Conservation (phyloP, 495 filamentous ascomycete species). For the Saxophila tyrrhenica region DNA sequence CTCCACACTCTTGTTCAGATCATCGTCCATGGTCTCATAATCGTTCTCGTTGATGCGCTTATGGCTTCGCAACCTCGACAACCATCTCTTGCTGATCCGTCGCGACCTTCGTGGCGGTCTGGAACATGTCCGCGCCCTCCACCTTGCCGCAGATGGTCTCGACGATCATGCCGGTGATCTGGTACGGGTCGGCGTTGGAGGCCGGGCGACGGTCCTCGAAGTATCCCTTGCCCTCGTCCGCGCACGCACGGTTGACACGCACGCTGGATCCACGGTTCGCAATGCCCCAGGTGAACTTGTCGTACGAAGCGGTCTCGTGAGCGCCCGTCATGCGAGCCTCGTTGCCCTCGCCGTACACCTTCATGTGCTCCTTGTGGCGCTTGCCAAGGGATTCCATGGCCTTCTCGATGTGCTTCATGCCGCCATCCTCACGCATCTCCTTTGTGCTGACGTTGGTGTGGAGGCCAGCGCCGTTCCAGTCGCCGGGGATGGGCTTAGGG, state of each 20-base stretch:
- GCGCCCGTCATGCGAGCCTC: slow-evolving; percentile 79
- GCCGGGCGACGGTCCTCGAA: slow-evolving; percentile 95
- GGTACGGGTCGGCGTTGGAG: slow-evolving; percentile 93
- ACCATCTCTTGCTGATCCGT: slow-evolving; percentile 17
- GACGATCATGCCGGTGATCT: slow-evolving; percentile 87
- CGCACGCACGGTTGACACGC: slow-evolving; percentile 82
- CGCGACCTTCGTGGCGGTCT: slow-evolving; percentile 18
- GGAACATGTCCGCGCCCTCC: slow-evolving; percentile 29
- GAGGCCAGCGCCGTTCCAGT: slow-evolving; percentile 99
- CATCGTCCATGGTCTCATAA: not conserved
- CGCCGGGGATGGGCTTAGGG: slow-evolving; percentile 96
- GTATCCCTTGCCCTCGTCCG: slow-evolving; percentile 92
- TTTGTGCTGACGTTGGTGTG: slow-evolving; percentile 90
- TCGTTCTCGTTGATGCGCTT: not conserved
- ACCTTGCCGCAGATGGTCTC: slow-evolving; percentile 46
- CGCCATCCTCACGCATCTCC: slow-evolving; percentile 78
- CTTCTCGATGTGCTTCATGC: slow-evolving; percentile 85
- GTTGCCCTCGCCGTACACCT: slow-evolving; percentile 95
- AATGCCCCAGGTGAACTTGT: slow-evolving; percentile 89
- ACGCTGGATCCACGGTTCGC: slow-evolving; percentile 91
- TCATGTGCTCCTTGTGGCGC: slow-evolving; percentile 90
- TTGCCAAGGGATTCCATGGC: slow-evolving; percentile 79
- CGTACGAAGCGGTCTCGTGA: slow-evolving; percentile 91
- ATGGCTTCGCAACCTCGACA: slow-evolving; percentile 25
- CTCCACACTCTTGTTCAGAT: not conserved